phyloP scores from a whole-genome alignment of 345 rosid genomes.

The Populus tremula region DNA sequence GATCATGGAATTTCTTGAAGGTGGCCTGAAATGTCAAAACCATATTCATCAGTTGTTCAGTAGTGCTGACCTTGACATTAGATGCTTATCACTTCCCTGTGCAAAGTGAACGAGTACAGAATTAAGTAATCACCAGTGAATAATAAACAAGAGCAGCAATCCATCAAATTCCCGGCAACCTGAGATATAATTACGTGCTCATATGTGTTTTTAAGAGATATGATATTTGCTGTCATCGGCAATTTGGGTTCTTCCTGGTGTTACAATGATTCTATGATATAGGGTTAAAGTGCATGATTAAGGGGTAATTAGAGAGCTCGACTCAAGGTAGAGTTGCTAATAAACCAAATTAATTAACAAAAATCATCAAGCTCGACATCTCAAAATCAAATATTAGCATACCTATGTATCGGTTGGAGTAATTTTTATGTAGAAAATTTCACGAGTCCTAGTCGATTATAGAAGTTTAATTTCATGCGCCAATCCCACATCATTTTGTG shows the following conservation, averaged over 20 bases:
- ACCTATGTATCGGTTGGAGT: background rate
- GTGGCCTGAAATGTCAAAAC: constrained; percentile 18
- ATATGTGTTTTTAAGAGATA: too few relatives aligned
- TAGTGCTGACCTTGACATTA: constrained; percentile 38
- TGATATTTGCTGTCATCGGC: background rate
- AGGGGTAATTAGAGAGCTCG: background rate
- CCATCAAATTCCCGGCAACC: background rate
- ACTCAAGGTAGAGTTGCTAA: background rate
- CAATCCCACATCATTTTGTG: background rate
- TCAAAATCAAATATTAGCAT: background rate
- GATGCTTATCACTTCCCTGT: constrained; percentile 48
- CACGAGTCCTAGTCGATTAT: background rate
- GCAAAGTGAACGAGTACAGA: background rate
- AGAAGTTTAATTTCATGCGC: background rate
- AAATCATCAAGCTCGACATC: background rate
- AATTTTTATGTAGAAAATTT: background rate
- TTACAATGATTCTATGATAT: too few relatives aligned
- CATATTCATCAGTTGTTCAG: constrained; percentile 36
- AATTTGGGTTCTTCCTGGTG: too few relatives aligned
- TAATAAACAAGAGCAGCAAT: too few relatives aligned
- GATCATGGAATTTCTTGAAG: constrained; percentile 8
- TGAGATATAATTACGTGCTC: background rate
- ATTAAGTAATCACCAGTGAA: background rate
- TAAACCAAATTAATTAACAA: background rate
- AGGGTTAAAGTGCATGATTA: background rate